phyloP scores from a whole-genome alignment of 2,329 filamentous ascomycete genomes.

The Trichoderma harzianum region DNA sequence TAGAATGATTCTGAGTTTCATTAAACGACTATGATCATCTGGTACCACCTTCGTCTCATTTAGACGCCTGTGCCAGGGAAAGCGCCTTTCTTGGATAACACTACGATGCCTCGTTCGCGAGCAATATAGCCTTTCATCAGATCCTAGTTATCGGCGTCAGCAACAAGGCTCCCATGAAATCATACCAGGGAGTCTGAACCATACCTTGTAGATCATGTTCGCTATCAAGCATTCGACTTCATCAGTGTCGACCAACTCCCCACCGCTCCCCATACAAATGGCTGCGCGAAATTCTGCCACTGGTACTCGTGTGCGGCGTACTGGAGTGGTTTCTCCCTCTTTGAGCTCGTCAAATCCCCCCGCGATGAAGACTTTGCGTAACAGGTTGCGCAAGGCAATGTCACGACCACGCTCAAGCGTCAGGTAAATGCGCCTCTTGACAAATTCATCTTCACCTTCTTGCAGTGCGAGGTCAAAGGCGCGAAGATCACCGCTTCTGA shows the following conservation, averaged over 20 bases:
- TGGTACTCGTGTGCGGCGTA: slow-evolving; percentile 73
- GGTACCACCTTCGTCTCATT: slow-evolving; percentile 1
- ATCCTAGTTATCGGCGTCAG: slow-evolving; percentile 53
- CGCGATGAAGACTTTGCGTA: slow-evolving; percentile 84
- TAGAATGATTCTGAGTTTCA: not conserved
- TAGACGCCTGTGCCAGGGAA: slow-evolving; percentile 84
- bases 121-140: slow-evolving; percentile 98
- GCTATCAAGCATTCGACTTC: slow-evolving; percentile 94
- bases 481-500: slow-evolving; percentile 76
- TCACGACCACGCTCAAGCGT: slow-evolving; percentile 90
- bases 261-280: slow-evolving; percentile 67
- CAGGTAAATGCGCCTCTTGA: slow-evolving; percentile 88
- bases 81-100: slow-evolving; percentile 86
- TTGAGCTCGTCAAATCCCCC: slow-evolving; percentile 79
- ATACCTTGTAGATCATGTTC: slow-evolving; percentile 97
- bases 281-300: slow-evolving; percentile 83
- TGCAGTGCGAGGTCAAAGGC: slow-evolving; percentile 81
- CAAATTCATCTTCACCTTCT: slow-evolving; percentile 85
- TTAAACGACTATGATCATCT: not conserved
- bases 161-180: slow-evolving; percentile 23
- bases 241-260: slow-evolving; percentile 71
- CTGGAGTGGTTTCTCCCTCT: slow-evolving; percentile 58
- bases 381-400: slow-evolving; percentile 84
- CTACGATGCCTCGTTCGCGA: slow-evolving; percentile 82
- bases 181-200: slow-evolving; percentile 18